Evolutionary conservation across 2,329 filamentous ascomycete species (phyloP).

Genomic region (Drechslerella coelobrocha): DNA sequence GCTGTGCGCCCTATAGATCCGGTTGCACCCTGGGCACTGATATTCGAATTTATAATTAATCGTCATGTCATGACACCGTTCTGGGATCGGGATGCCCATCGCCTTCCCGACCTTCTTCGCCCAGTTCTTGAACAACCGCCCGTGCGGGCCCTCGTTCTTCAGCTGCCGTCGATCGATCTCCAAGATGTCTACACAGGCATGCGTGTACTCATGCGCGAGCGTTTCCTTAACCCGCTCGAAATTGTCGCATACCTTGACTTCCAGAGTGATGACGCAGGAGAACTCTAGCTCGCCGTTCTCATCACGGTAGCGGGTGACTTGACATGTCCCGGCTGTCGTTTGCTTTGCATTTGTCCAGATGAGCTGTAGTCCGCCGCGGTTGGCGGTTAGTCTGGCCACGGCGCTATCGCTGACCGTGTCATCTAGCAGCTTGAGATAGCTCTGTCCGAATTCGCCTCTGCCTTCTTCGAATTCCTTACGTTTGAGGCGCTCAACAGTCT

Average conservation of each 20-base stretch:
- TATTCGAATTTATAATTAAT: constrained; percentile 49
- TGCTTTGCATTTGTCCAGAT: constrained; percentile 44
- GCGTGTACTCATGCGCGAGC: constrained; percentile 41
- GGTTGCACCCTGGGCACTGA: constrained; percentile 23
- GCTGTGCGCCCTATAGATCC: constrained; percentile 37
- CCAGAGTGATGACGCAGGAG: constrained; percentile 33
- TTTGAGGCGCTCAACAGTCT: constrained; percentile 17
- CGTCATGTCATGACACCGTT: constrained; percentile 26
- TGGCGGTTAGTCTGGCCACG: constrained; percentile 19
- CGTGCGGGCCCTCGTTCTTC: constrained; percentile 32
- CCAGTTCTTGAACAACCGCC: constrained; percentile 32
- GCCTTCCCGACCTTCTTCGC: constrained; percentile 41
- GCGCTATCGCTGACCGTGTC: constrained; percentile 31
- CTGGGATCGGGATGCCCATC: constrained; percentile 34
- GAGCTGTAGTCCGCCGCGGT: constrained; percentile 27
- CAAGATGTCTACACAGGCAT: constrained; percentile 45
- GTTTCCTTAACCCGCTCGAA: constrained; percentile 26
- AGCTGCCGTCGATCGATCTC: constrained; percentile 35
- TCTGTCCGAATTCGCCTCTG: constrained; percentile 22
- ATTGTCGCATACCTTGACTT: constrained; percentile 42
- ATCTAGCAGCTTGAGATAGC: constrained; percentile 30
- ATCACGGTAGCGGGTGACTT: constrained; percentile 10
- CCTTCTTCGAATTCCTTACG: constrained; percentile 34
- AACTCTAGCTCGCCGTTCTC: constrained; percentile 14
- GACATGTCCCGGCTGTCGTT: constrained; percentile 38